Conservation (phyloP, 2,329 filamentous ascomycete species). For the Bretziella fagacearum region DNA sequence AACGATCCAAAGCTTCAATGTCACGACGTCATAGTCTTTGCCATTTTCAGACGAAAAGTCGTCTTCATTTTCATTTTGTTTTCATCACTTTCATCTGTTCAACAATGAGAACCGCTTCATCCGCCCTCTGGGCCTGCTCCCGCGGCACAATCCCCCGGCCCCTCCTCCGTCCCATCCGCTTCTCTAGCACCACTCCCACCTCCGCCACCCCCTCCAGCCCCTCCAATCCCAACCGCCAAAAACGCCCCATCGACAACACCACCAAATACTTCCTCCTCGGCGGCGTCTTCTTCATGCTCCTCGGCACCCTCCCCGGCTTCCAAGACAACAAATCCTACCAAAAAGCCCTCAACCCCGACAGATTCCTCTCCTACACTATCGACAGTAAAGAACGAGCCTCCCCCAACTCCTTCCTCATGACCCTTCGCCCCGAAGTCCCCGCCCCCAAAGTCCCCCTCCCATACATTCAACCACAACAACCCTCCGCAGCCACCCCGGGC, state of each 20-base stretch:
- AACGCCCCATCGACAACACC: slow-evolving; percentile 11
- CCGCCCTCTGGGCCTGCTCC: not conserved
- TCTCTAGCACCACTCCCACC: not conserved
- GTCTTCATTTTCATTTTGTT: not conserved
- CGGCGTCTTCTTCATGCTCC: slow-evolving; percentile 12
- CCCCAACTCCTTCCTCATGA: slow-evolving; percentile 51
- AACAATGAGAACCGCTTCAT: not conserved
- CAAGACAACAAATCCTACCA: slow-evolving; percentile 11
- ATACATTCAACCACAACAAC: slow-evolving; percentile 13
- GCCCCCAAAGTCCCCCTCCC: slow-evolving; percentile 17
- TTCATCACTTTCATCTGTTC: not conserved
- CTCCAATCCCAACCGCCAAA: not conserved
- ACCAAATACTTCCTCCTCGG: slow-evolving; percentile 13
- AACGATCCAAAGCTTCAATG: not conserved
- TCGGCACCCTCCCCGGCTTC: slow-evolving; percentile 10
- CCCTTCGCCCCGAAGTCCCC: slow-evolving; percentile 30
- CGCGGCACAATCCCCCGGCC: not conserved
- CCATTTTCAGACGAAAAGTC: not conserved
- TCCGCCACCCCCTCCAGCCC: not conserved
- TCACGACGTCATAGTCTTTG: not conserved
- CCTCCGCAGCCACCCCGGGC: slow-evolving; percentile 17
- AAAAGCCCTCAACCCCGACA: slow-evolving; percentile 35
- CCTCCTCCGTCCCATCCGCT: not conserved
- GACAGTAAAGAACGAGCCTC: slow-evolving; percentile 44
- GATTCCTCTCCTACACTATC: slow-evolving; percentile 51